phyloP scores from a whole-genome alignment of 2,329 filamentous ascomycete genomes.

The Aspergillus fischeri region DNA sequence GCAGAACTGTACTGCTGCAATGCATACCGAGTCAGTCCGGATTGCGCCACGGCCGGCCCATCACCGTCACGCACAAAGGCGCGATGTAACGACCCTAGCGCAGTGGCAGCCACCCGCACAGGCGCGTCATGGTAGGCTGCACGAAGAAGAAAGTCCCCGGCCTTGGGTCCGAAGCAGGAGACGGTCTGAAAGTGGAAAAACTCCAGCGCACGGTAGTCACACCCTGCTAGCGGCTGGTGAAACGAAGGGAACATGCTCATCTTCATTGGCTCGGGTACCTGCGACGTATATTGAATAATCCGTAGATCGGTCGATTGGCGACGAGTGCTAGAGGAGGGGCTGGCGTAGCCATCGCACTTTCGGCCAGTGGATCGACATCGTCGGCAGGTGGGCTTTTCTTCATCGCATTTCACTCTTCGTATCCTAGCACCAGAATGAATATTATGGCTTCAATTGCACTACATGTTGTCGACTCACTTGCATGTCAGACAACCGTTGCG shows the following conservation, averaged over 20 bases:
- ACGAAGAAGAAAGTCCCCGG: constrained; percentile 43
- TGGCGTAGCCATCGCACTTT: constrained; percentile 52
- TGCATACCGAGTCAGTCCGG: constrained; percentile 30
- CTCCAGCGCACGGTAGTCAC: constrained; percentile 35
- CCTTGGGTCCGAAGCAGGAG: constrained; percentile 40
- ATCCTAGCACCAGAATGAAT: constrained; percentile 33
- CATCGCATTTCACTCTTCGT: constrained; percentile 56
- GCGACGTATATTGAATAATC: constrained; percentile 19
- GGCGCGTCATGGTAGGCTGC: constrained; percentile 45
- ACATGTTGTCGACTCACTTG: constrained; percentile 41
- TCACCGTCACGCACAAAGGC: constrained; percentile 11
- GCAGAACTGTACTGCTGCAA: constrained; percentile 47
- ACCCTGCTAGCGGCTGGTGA: constrained; percentile 21
- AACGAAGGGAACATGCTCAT: constrained; percentile 12
- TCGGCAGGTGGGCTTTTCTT: constrained; percentile 50
- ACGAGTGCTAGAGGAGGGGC: constrained; percentile 12
- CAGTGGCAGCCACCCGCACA: constrained; percentile 47
- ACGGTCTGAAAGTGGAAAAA: constrained; percentile 42
- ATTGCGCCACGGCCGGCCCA: neutral
- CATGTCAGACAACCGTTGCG: constrained; percentile 49
- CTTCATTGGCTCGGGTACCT: constrained; percentile 6
- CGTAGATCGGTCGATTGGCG: constrained; percentile 12
- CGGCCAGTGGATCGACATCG: constrained; percentile 54
- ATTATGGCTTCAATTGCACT: neutral
- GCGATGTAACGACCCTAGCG: constrained; percentile 48